These are phyloP conservation scores for Podaxis rugospora DNA, from an alignment of 768 basidiomycete genomes.

Conservation along the genomic window DNA sequence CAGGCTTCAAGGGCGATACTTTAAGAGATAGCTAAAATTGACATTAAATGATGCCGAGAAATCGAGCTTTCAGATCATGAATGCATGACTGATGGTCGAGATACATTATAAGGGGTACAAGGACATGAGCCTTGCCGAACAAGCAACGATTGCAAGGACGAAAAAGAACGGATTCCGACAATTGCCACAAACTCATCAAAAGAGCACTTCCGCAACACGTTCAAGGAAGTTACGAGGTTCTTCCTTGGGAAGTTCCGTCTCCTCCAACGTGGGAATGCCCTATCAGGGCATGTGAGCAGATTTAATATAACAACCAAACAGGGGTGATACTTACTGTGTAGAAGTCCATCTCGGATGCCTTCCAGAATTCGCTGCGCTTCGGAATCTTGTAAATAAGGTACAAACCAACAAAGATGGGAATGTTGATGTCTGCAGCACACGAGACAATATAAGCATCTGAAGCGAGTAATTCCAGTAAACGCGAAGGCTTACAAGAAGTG, in stretches of 20 bases:
- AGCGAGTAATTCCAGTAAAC: not conserved
- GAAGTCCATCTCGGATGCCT: slow-evolving; percentile 64
- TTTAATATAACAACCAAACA: not conserved
- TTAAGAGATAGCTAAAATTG: too few species aligned
- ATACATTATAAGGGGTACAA: not conserved
- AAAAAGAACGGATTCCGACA: too few species aligned
- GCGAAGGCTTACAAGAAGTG: slow-evolving; percentile 31
- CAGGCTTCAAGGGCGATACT: too few species aligned
- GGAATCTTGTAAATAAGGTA: slow-evolving; percentile 41
- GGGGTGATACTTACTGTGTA: slow-evolving; percentile 43
- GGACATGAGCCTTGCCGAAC: not conserved
- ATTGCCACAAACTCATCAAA: slow-evolving; percentile 29
- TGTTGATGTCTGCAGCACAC: slow-evolving; percentile 35
- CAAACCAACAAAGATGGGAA: slow-evolving; percentile 39
- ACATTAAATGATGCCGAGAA: too few species aligned
- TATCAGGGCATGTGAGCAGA: slow-evolving; percentile 17
- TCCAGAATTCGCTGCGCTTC: slow-evolving; percentile 45
- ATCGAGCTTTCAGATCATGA: too few species aligned
- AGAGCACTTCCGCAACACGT: slow-evolving; percentile 46
- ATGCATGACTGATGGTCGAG: not conserved
- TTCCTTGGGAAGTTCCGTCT: slow-evolving; percentile 54
- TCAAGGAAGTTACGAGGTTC: slow-evolving; percentile 47
- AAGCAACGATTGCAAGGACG: not conserved
- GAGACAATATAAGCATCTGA: not conserved
- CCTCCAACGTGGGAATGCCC: slow-evolving; percentile 66